Evolutionary conservation across 805 yeast genomes (phyloP).

Genomic region (Spathaspora girioi): DNA sequence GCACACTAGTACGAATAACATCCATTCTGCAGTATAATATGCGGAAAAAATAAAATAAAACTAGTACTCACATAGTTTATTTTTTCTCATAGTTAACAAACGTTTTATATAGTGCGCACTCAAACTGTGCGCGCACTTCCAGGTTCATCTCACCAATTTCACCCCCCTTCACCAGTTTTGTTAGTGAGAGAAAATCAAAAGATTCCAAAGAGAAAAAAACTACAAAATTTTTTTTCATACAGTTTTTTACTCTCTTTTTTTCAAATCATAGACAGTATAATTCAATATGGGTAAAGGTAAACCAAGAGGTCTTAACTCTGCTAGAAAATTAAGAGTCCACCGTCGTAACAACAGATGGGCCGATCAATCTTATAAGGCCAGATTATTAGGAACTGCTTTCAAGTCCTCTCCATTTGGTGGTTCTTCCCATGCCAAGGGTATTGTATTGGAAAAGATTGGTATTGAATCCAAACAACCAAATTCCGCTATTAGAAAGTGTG

Average conservation of each 20-base stretch:
- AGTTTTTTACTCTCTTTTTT: conserved; percentile 2
- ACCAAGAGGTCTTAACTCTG: conserved; percentile 99
- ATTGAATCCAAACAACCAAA: conserved; percentile 99
- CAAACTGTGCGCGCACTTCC: not conserved
- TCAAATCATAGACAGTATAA: conserved; percentile 7
- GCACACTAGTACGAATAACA: not conserved
- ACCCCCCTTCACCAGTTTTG: not conserved
- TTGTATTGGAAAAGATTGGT: conserved; percentile 98
- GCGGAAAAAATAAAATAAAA: not conserved
- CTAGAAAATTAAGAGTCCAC: conserved; percentile 99
- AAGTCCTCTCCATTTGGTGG: conserved; percentile 99
- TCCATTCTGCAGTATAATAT: not conserved
- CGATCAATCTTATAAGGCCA: conserved; percentile 95
- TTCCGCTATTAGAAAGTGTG: conserved; percentile 99
- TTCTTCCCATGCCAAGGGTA: conserved; percentile 99
- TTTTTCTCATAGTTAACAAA: not conserved
- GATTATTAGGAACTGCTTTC: conserved; percentile 99
- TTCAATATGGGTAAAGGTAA: conserved; percentile 96
- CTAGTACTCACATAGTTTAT: not conserved
- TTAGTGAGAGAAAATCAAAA: not conserved
- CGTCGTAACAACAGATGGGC: conserved; percentile 99
- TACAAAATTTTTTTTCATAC: conserved; percentile 5
- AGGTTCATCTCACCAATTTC: not conserved
- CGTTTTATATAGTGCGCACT: not conserved
- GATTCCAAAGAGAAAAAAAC: not conserved